These are phyloP conservation scores for Berberis vulgaris DNA, from an alignment of 164 flowering plant genomes.

Conservation along the genomic window DNA sequence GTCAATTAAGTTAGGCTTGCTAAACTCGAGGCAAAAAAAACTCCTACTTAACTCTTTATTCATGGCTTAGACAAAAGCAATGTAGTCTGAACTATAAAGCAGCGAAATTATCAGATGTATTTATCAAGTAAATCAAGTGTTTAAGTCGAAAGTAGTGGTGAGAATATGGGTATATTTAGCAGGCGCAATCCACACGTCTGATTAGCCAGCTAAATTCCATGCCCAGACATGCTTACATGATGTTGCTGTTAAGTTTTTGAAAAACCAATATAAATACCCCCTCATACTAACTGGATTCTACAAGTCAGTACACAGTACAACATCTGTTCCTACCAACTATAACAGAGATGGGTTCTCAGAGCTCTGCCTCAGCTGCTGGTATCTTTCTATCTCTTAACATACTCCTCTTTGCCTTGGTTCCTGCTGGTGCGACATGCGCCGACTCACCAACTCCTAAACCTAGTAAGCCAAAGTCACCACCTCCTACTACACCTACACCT, in stretches of 20 bases:
- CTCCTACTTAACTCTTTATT: too few relatives aligned
- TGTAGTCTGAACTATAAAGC: too few relatives aligned
- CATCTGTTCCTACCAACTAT: neutral
- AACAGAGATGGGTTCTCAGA: conserved; percentile 16
- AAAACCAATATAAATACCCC: neutral
- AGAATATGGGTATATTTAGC: too few relatives aligned
- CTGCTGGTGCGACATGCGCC: conserved; percentile 24
- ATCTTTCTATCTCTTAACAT: conserved; percentile 39
- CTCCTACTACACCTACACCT: neutral
- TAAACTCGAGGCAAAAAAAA: too few relatives aligned
- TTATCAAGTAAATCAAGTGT: too few relatives aligned
- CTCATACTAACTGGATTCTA: neutral
- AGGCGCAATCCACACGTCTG: too few relatives aligned
- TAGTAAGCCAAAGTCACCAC: neutral
- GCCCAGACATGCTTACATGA: neutral
- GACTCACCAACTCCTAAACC: neutral
- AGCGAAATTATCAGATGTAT: too few relatives aligned
- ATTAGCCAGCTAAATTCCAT: neutral
- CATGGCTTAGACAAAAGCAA: too few relatives aligned
- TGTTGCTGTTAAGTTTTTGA: neutral
- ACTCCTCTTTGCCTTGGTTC: conserved; percentile 32
- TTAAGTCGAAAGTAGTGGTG: too few relatives aligned
- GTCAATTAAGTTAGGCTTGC: too few relatives aligned
- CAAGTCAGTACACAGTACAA: neutral
- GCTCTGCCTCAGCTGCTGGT: conserved; percentile 29